Base-by-base conservation (phyloP, 805 yeast genomes). In the Saccharomycopsis malanga region DNA sequence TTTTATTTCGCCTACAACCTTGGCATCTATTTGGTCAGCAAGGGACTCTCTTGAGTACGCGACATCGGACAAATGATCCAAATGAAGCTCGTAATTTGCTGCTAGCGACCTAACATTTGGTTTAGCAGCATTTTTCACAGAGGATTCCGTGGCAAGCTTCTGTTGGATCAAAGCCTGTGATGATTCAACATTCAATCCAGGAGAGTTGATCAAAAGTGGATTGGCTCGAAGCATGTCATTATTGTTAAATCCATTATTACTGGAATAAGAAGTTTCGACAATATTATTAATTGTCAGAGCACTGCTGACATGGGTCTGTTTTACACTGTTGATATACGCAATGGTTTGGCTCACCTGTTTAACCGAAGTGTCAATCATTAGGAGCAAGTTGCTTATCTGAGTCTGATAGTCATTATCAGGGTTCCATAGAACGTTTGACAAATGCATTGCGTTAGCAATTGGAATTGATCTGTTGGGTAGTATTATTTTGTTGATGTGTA, bases 11-110 rank as follows among this genome's bases (percentile, higher is more conserved):
- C n/a, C 9, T 12, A 49, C 27, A 18, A 52, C 37, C 35, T 52
- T 52, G 6, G 40, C 21, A 20, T 46, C 42, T 15, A 52, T 52
- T 40, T 52, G 55, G 14, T 17, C 38, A 2, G 46, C 25, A 14
- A 52, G 36, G 3, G 51, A 46, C 17, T 52, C 53, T 37, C 48
- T 35, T 5, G 48, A 39, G 25, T 21, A 52, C 15, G 49, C 27
- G 5, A 52, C 36, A 29, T 52, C 55, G 12, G 46, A 39, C 10
- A 52, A 17, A 27, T 44, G 24, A 29, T 52, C 53, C 39, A 49
- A 42, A 34, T 52, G 53, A 12, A 46, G 30, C 29, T 52, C 53
- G 22, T 36, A 52, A 34, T 50, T 50, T 2, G 52, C 46, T 3
- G 44, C 29, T 17, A 50, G 34, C 4, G 51, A 46, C 21, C 52